These are phyloP conservation scores for Saccharum spontaneum DNA, from an alignment of 176 grass and related monocot species.

Conservation along the genomic window DNA sequence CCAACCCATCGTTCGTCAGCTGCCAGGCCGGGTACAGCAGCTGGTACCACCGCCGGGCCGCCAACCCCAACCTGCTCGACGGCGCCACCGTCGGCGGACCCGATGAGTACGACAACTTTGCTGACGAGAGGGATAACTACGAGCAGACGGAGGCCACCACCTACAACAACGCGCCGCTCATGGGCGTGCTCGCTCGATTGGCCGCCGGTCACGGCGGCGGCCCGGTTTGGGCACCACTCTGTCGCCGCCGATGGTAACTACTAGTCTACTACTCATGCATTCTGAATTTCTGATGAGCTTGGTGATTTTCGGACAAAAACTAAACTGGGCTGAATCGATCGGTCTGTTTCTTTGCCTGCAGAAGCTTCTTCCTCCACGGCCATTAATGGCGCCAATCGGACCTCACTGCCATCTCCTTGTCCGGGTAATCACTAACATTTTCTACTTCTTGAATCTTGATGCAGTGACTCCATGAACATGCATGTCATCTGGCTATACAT, in stretches of 20 bases:
- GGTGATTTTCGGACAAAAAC: neutral
- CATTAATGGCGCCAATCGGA: conserved; percentile 41
- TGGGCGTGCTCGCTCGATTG: conserved; percentile 73
- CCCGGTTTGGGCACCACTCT: conserved; percentile 36
- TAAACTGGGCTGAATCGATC: neutral
- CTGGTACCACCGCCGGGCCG: conserved; percentile 53
- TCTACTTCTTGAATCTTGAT: neutral
- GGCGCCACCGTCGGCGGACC: conserved; percentile 85
- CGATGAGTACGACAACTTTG: conserved; percentile 64
- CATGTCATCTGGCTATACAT: neutral
- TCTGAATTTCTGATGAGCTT: neutral
- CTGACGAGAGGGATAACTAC: conserved; percentile 81
- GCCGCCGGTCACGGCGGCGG: conserved; percentile 42
- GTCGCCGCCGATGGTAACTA: conserved; percentile 30
- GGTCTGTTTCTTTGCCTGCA: conserved; percentile 15
- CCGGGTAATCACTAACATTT: conserved; percentile 42
- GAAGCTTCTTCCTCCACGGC: neutral
- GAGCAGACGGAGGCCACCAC: conserved; percentile 87
- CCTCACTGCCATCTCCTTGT: conserved; percentile 34
- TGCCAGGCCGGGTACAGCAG: conserved; percentile 53
- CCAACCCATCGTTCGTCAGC: conserved; percentile 52
- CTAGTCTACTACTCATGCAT: neutral
- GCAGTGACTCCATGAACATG: neutral
- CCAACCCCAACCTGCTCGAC: conserved; percentile 80
- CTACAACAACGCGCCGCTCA: conserved; percentile 87